phyloP scores from a whole-genome alignment of 2,329 filamentous ascomycete species.

The Pseudogymnoascus sp. region DNA sequence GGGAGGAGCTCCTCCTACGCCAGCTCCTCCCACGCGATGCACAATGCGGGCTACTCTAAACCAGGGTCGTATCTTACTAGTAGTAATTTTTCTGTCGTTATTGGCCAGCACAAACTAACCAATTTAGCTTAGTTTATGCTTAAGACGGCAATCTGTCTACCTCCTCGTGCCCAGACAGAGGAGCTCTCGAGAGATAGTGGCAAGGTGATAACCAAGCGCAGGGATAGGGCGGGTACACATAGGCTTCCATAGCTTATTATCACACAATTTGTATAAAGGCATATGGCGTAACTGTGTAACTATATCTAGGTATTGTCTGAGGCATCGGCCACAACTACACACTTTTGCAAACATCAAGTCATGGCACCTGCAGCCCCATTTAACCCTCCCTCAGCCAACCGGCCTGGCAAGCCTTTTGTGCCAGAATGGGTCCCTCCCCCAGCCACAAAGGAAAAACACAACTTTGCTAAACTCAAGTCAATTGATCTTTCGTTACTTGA shows the following conservation, averaged over 20 bases:
- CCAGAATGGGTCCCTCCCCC: conserved; percentile 40
- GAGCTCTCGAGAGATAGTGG: not conserved
- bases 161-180: conserved; percentile 14
- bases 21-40: not conserved
- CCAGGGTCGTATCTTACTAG: not conserved
- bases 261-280: conserved; percentile 7
- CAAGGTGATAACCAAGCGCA: not conserved
- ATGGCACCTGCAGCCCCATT: conserved; percentile 33
- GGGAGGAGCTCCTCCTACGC: conserved; percentile 24
- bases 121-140: not conserved
- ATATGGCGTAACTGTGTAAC: not conserved
- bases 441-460: conserved; percentile 39
- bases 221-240: not conserved
- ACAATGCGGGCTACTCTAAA: not conserved
- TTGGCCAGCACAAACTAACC: not conserved
- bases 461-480: conserved; percentile 37
- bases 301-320: not conserved
- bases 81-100: not conserved
- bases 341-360: not conserved
- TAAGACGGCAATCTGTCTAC: not conserved
- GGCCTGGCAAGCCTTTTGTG: conserved; percentile 39
- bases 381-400: conserved; percentile 36
- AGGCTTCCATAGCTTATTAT: not conserved
- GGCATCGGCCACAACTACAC: not conserved
- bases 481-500: conserved; percentile 41